Evolutionary conservation across 495 filamentous ascomycete species (phyloP), one percentile per base, ranked within the genome.

Genomic region (Lasiosphaeria miniovina): DNA sequence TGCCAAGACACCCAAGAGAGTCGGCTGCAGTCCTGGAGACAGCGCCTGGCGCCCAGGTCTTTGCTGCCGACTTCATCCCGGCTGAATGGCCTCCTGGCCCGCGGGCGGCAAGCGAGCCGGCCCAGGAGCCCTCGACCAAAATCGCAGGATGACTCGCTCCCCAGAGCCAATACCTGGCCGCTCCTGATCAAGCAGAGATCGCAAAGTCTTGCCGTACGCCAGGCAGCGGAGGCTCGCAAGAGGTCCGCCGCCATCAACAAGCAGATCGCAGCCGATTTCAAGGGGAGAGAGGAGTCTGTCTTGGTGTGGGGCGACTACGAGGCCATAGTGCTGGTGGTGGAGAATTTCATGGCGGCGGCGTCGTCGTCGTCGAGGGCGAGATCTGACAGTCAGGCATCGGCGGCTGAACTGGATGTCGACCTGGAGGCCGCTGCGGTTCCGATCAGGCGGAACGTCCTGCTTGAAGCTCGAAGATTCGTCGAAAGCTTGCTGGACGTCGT

Each of bases 261-360:
- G 43, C 57, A 60, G 54, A 45, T 63, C 52, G 52, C 15, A 17
- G 51, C 53, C 15, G 61, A 63, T 35, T 38, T 43, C 4, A 1
- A 43, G 6, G 17, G 24, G 11, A 58, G 36, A 17, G 36, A 56
- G 38, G 52, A 55, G 34, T 15, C 17, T 0, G 38, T 60, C 6
- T 6, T 57, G 41, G 31, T 55, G 12, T 54, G 24, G 32, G 57
- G 53, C 4, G 17, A 36, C 11, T 32, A 60, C 40, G 52, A 55
- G n/a, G 33, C n/a, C 5, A 59, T 41, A 35, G 14, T 57, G 46
- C 17, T 53, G 10, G 52, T 63, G 0, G 8, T 60, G 12, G 57
- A 63, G 36, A 32, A 50, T 45, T 53, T 59, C 54, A 46, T 40
- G 40, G 46, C 49, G 8, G 41, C 41, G 4, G 7, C 43, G 5